Evolutionary conservation across 805 yeast genomes (phyloP), one percentile per base, ranked within the genome.

Genomic region (Wickerhamiella sergipiensis): DNA sequence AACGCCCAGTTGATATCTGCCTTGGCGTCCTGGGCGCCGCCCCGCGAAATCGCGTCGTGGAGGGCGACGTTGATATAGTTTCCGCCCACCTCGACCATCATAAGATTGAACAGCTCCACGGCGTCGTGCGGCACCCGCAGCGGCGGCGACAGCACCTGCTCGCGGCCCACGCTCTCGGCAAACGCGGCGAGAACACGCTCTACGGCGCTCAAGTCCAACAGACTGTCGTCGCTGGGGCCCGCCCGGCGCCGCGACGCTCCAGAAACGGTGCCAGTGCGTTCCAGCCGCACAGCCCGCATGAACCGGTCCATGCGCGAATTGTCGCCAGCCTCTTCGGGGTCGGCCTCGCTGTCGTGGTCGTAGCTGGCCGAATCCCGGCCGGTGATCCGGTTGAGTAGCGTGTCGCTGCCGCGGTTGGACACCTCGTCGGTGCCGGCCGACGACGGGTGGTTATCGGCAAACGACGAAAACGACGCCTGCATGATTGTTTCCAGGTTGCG

Each of bases 1-100:
- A 72, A 77, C 6, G 67, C 61, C 46, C 83, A 70, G 51, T 75
- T 68, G 15, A 79, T 52, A 9, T 57, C 56, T 13, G 58, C 61
- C 29, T 52, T 60, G 52, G 49, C 54, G 53, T 53, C 60, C 55
- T 57, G 64, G 45, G 50, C 57, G 45, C 50, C 50, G 57, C 57
- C 70, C 69, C 56, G 71, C 68, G 56, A 68, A 67, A 48, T 63
- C 0, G 87, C 73, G 3, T 80, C 78, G 57, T 86, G 95, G 42
- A 89, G 64, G 0, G 86, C 88, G 15, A 79, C 71, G 40, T 85
- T 88, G 44, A 88, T 75, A 60, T 85, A 87, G 2, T 81, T 73
- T 36, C 78, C 78, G 1, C 95, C 92, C 39, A 85, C 72, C 50
- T 83, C 87, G 46, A 77, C 72, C 21, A 86, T 65, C 48, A 86